These are phyloP conservation scores for Solanum megistacrolobum DNA, from an alignment of 257 asterid species.

Conservation along the genomic window DNA sequence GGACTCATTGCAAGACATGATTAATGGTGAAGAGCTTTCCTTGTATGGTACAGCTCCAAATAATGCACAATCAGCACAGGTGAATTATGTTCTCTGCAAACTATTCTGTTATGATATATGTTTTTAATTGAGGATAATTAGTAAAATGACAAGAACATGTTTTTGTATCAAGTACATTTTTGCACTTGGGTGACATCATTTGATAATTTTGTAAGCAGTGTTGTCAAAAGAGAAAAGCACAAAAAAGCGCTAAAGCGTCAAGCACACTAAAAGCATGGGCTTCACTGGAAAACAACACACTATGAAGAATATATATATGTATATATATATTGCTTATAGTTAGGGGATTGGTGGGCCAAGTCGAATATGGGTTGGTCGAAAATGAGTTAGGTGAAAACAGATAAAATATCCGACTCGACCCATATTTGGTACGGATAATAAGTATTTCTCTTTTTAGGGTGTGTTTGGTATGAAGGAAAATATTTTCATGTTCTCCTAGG, in stretches of 20 bases:
- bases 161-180: neutral
- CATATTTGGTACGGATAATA: neutral
- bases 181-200: neutral
- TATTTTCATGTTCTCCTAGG: neutral
- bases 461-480: neutral
- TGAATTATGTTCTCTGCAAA: slow-evolving; percentile 17
- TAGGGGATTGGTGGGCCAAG: neutral
- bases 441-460: neutral
- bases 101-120: neutral
- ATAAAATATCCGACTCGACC: neutral
- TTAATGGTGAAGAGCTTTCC: slow-evolving; percentile 79
- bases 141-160: neutral
- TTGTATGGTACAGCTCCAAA: slow-evolving; percentile 65
- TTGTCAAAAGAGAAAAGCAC: neutral
- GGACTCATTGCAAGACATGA: slow-evolving; percentile 79
- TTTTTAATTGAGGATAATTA: neutral
- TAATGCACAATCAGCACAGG: slow-evolving; percentile 79
- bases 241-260: neutral
- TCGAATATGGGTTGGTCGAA: neutral
- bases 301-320: neutral
- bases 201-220: neutral
- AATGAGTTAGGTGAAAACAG: neutral
- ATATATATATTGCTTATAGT: no score
- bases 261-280: neutral
- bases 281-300: neutral